Evolutionary conservation across 768 basidiomycete species (phyloP).

Genomic region (Leucocoprinus leucothites): DNA sequence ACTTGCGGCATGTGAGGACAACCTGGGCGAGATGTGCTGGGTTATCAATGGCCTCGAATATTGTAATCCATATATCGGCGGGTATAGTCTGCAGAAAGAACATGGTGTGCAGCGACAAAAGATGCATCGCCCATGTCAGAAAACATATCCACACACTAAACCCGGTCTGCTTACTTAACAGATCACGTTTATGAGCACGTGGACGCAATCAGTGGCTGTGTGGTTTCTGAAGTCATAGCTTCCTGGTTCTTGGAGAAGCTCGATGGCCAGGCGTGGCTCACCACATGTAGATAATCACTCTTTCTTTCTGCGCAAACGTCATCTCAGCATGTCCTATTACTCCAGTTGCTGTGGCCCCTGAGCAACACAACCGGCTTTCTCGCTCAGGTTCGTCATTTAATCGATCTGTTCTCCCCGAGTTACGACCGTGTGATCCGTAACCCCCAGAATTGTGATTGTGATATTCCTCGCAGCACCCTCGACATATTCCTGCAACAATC

Average conservation of each 20-base stretch:
- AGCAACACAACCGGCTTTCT: neutral
- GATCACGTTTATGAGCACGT: neutral
- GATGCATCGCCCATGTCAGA: constrained; percentile 6
- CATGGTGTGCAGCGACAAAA: constrained; percentile 11
- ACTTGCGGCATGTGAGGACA: constrained; percentile 21
- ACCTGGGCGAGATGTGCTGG: constrained; percentile 20
- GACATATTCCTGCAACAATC: neutral
- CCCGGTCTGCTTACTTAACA: constrained; percentile 12
- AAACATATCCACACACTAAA: constrained; percentile 12
- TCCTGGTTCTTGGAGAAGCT: no score
- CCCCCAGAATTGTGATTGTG: neutral
- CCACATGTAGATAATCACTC: no score
- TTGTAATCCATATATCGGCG: constrained; percentile 29
- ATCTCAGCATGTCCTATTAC: constrained; percentile 2
- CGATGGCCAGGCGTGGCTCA: no score
- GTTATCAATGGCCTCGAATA: constrained; percentile 22
- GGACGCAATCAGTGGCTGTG: neutral
- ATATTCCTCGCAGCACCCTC: neutral
- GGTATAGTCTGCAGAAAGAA: constrained; percentile 18
- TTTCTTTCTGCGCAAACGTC: constrained; percentile 2
- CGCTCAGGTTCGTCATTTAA: neutral
- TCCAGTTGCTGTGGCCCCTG: neutral
- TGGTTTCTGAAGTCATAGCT: neutral
- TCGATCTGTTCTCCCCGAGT: neutral
- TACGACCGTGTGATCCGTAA: constrained; percentile 6